Percentiles rank a stretch among this genome's conserved stretches.
Evolutionary conservation across 495 filamentous ascomycete genomes (phyloP).

Genomic region (Penicillium egyptiacum): DNA sequence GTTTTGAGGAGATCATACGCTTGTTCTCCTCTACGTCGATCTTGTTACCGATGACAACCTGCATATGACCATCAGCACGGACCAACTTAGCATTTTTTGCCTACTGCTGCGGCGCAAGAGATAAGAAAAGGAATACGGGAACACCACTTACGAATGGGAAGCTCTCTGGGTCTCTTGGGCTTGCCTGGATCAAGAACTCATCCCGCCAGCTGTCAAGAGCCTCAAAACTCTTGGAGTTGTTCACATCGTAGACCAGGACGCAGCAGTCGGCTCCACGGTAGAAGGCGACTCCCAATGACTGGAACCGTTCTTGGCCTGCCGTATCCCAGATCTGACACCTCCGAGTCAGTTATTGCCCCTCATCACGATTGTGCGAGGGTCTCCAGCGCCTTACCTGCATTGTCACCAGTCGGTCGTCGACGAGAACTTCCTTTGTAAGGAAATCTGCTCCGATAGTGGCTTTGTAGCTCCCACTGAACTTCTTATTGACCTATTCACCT

Average conservation of each 20-base stretch:
- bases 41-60: constrained; percentile 97
- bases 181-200: constrained; percentile 97
- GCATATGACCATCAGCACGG: constrained; percentile 8
- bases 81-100: constrained; percentile 5
- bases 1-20: constrained; percentile 90
- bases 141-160: constrained; percentile 83
- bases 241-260: constrained; percentile 97
- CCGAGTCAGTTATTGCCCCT: constrained; percentile 21
- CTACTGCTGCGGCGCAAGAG: background rate
- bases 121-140: background rate
- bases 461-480: constrained; percentile 99
- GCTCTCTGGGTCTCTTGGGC: constrained; percentile 91
- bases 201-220: constrained; percentile 98
- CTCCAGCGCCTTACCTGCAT: constrained; percentile 75
- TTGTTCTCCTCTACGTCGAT: constrained; percentile 98
- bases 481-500: constrained; percentile 88
- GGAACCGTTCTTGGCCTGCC: constrained; percentile 95
- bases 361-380: background rate
- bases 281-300: constrained; percentile 96
- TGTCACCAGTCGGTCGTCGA: constrained; percentile 94
- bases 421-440: constrained; percentile 94
- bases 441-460: constrained; percentile 99
- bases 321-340: constrained; percentile 87
- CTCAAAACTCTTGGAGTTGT: constrained; percentile 98
- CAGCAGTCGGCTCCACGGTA: constrained; percentile 99